Conservation (phyloP, 1,284 basidiomycete species). For the Ganoderma boninense region DNA sequence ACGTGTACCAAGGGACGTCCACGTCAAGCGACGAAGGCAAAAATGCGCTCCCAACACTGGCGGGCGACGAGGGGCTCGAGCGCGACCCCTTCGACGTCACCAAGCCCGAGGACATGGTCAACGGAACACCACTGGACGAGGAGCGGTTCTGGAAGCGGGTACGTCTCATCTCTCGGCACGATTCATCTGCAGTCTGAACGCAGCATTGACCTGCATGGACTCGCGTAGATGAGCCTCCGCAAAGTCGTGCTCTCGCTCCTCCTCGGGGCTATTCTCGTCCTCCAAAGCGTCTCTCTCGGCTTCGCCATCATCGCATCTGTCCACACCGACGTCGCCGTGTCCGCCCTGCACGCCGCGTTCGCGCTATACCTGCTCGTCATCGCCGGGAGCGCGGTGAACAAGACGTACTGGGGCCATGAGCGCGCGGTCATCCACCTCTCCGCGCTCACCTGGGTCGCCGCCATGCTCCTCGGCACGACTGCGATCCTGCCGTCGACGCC, state of each 20-base stretch:
- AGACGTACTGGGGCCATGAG: conserved; percentile 63
- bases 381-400: conserved; percentile 59
- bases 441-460: conserved; percentile 61
- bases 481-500: conserved; percentile 67
- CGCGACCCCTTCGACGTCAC: conserved; percentile 84
- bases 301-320: conserved; percentile 55
- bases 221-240: conserved; percentile 14
- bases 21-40: conserved; percentile 55
- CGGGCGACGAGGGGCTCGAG: conserved; percentile 44
- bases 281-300: conserved; percentile 63
- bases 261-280: conserved; percentile 53
- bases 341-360: conserved; percentile 61
- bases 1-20: conserved; percentile 39
- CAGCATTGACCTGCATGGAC: too few species aligned
- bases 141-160: conserved; percentile 78
- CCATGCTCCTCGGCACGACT: conserved; percentile 55
- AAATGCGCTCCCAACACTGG: conserved; percentile 61
- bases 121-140: conserved; percentile 81
- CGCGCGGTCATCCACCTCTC: conserved; percentile 73
- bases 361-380: conserved; percentile 70
- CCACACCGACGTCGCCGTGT: conserved; percentile 45
- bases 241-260: conserved; percentile 61
- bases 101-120: conserved; percentile 71
- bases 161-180: conserved; percentile 37
- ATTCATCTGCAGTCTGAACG: too few species aligned